Conservation (phyloP, 179 eudicot species). For the Silene noctiflora region DNA sequence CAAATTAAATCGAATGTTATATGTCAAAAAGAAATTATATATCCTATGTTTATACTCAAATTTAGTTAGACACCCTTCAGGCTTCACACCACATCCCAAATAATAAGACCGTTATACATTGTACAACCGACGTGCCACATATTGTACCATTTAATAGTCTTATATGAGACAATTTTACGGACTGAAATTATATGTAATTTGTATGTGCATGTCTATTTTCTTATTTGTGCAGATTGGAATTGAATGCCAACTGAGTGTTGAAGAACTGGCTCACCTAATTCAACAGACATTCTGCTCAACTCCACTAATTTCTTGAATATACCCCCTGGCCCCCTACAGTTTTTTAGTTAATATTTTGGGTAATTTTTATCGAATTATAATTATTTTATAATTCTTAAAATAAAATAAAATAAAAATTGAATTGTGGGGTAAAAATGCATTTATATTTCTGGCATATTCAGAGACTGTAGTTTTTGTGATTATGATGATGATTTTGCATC, state of each 20-base stretch:
- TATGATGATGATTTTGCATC: no score
- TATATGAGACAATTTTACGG: slow-evolving; percentile 9
- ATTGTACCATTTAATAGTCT: no score
- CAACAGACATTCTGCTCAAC: slow-evolving; percentile 81
- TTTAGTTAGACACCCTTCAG: no score
- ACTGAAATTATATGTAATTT: background rate
- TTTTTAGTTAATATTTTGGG: background rate
- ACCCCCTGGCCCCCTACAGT: background rate
- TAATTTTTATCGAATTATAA: background rate
- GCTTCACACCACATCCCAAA: no score
- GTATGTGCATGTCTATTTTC: no score
- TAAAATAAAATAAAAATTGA: no score
- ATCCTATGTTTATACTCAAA: no score
- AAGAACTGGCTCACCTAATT: slow-evolving; percentile 86
- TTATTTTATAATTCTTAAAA: background rate
- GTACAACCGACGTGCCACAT: no score
- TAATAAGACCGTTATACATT: no score
- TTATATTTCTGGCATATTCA: no score
- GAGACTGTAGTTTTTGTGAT: background rate
- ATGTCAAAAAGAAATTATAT: no score
- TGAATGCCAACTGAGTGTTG: slow-evolving; percentile 91
- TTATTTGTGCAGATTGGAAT: slow-evolving; percentile 70
- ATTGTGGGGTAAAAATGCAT: background rate
- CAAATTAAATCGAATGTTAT: no score
- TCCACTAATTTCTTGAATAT: background rate